Evolutionary conservation across 2,329 filamentous ascomycete genomes (phyloP), one percentile per base, ranked within the genome.

Genomic region (Incumbomyces lentus): DNA sequence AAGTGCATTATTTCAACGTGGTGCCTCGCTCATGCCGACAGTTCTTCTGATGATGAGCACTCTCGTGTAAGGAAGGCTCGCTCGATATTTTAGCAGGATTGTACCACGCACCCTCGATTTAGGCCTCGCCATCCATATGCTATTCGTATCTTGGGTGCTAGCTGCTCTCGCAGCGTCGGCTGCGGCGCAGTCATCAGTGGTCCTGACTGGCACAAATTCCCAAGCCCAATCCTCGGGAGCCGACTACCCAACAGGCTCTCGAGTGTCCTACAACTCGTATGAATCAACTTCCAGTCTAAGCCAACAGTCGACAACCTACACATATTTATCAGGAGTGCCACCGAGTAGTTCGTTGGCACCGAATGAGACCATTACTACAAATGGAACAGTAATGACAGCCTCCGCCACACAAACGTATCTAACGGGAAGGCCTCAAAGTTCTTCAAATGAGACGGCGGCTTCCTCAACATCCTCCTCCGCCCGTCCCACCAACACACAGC

Each of bases 401-500:
- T 65, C 66, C 0, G 64, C 64, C 1, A 55, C 49, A 5, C 46
- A 52, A 17, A 57, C 55, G 12, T 36, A 71, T 17, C 58, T 73
- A 14, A 57, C 63, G 6, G 67, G 67, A n/a, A 58, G 60, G 29
- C 51, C 59, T 14, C 59, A 57, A 10, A 57, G 60, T 14, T 56
- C 55, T 6, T 60, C 66, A 2, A 70, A 68, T 31, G 72, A 71
- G 31, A 65, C 70, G 1, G 74, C 72, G 50, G 61, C 59, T n/a
- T 73, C 69, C 32, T 62, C 63, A 32, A 70, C 72, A 11, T 62
- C 68, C 10, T 66, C 65, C 19, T 54, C 65, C 19, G 61, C 62
- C 12, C 64, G 54, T 42, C 72, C 81, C 1, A 77, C 75, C 38
- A 90, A 89, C 63, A 89, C 84, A 0, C 79, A 79, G 49, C 80